These are phyloP conservation scores for Chaetomium tenue DNA, from an alignment of 495 filamentous ascomycete genomes.

Conservation along the genomic window DNA sequence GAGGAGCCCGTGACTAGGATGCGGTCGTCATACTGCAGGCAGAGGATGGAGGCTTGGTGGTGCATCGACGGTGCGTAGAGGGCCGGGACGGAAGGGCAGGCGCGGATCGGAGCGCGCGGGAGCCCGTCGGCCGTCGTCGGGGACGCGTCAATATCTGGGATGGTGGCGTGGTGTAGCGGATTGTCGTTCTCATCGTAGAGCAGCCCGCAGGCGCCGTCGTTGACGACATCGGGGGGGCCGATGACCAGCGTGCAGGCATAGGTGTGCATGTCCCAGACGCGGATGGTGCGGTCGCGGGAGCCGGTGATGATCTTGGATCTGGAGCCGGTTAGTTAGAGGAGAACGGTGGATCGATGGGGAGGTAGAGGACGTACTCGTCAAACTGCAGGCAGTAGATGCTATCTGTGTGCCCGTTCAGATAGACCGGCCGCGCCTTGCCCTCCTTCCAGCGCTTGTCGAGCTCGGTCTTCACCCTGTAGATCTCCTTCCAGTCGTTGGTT, in stretches of 20 bases:
- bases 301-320: slow-evolving; percentile 95
- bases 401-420: slow-evolving; percentile 87
- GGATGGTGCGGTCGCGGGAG: slow-evolving; percentile 89
- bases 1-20: slow-evolving; percentile 95
- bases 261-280: slow-evolving; percentile 90
- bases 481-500: slow-evolving; percentile 75
- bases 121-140: slow-evolving; percentile 20
- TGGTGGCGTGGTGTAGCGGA: slow-evolving; percentile 48
- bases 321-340: slow-evolving; percentile 29
- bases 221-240: slow-evolving; percentile 54
- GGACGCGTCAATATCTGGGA: slow-evolving; percentile 38
- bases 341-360: background rate
- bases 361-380: slow-evolving; percentile 67
- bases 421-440: slow-evolving; percentile 74
- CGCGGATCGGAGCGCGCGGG: slow-evolving; percentile 27
- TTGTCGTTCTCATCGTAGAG: slow-evolving; percentile 46
- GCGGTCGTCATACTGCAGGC: slow-evolving; percentile 86
- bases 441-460: slow-evolving; percentile 77
- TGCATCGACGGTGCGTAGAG: slow-evolving; percentile 53
- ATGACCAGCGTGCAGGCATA: slow-evolving; percentile 80
- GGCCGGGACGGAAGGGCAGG: slow-evolving; percentile 46
- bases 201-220: slow-evolving; percentile 36
- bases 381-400: slow-evolving; percentile 98
- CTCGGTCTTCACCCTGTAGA: slow-evolving; percentile 71
- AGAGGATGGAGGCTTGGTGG: slow-evolving; percentile 89